Conservation (phyloP, 169 alveolate species). For the Toxoplasma gondii region DNA sequence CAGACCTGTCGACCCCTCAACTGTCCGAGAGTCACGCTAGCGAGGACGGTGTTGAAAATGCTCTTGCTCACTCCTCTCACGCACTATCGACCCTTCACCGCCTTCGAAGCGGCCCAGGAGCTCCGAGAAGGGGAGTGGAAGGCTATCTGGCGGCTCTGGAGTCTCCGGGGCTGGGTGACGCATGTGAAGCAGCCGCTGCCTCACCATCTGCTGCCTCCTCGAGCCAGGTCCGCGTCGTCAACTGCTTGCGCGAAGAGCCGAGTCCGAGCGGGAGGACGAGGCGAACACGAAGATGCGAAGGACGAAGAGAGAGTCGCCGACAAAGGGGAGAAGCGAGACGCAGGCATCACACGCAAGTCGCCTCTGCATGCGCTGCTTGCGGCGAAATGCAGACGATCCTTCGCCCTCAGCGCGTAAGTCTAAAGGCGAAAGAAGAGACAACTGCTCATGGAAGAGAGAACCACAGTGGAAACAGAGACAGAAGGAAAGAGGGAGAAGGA, state of each 20-base stretch:
- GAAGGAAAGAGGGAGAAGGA: too few species aligned
- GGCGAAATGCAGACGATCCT: slow-evolving; percentile 2
- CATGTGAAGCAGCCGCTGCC: slow-evolving; percentile 27
- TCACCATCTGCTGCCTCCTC: not conserved
- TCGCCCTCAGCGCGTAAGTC: slow-evolving; percentile 23
- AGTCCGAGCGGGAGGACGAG: not conserved
- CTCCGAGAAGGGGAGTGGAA: slow-evolving; percentile 28
- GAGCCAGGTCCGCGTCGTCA: not conserved
- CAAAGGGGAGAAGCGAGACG: not conserved
- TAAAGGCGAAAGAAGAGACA: not conserved
- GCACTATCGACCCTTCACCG: slow-evolving; percentile 16
- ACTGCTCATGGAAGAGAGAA: too few species aligned
- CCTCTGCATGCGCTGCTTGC: slow-evolving; percentile 15
- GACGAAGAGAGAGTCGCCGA: not conserved
- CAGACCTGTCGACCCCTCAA: slow-evolving; percentile 62
- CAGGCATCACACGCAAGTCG: slow-evolving; percentile 10
- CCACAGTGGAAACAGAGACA: too few species aligned
- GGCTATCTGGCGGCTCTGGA: slow-evolving; percentile 7
- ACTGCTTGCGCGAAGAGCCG: not conserved
- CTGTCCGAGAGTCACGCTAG: slow-evolving; percentile 58
- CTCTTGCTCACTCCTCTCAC: slow-evolving; percentile 28
- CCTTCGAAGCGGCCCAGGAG: slow-evolving; percentile 33
- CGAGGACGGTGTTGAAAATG: slow-evolving; percentile 55
- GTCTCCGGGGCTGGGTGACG: slow-evolving; percentile 27
- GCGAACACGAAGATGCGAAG: not conserved